Conservation (phyloP, 495 filamentous ascomycete genomes). For the Physcia stellaris region DNA sequence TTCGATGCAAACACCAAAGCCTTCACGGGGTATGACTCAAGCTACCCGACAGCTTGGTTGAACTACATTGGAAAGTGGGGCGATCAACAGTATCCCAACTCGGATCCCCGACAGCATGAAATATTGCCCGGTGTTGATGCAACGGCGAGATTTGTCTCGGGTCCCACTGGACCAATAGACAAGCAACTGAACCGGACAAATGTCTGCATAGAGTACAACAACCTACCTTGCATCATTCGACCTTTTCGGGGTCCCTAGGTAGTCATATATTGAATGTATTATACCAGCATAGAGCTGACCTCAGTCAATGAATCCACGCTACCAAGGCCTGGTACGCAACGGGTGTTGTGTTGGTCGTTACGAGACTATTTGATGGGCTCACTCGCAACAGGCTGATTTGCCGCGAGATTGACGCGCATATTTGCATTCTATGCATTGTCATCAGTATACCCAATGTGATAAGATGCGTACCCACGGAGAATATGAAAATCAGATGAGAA, state of each 20-base stretch:
- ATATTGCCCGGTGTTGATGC: constrained; percentile 29
- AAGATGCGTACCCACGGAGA: no score
- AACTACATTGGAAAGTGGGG: constrained; percentile 43
- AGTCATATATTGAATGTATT: no score
- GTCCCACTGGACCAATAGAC: constrained; percentile 43
- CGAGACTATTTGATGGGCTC: no score
- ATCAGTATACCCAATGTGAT: no score
- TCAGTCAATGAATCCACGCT: no score
- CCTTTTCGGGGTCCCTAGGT: constrained; percentile 8
- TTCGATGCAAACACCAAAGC: constrained; percentile 25
- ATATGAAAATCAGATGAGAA: no score
- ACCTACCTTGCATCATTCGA: constrained; percentile 7
- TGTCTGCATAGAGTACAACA: constrained; percentile 25
- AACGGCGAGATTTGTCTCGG: constrained; percentile 31
- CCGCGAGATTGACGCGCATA: no score
- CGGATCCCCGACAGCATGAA: constrained; percentile 27
- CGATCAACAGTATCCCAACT: constrained; percentile 37
- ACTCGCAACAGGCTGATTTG: no score
- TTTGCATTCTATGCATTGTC: no score
- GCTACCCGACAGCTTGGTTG: constrained; percentile 35
- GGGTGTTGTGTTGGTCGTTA: no score
- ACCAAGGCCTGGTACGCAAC: no score
- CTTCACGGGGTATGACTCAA: constrained; percentile 29
- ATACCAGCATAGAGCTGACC: no score
- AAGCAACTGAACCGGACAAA: constrained; percentile 33